These are phyloP conservation scores for Vitellaria paradoxa DNA, from an alignment of 179 eudicot genomes.

Conservation along the genomic window DNA sequence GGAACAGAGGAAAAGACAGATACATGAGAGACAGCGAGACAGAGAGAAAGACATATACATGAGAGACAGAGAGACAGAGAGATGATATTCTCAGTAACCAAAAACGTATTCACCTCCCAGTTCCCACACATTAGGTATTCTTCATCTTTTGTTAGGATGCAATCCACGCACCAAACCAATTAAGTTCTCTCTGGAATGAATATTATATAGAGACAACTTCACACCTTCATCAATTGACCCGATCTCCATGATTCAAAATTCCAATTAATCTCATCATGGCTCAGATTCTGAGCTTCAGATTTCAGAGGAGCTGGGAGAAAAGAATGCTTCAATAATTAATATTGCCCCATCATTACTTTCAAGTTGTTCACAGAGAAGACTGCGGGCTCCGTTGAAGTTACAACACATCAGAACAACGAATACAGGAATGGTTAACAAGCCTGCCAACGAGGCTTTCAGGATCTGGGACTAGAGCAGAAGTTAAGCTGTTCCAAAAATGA, in stretches of 20 bases:
- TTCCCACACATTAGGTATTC: background rate
- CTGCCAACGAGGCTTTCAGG: conserved; percentile 62
- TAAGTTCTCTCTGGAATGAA: background rate
- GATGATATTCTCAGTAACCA: too few relatives aligned
- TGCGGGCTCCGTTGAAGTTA: conserved; percentile 19
- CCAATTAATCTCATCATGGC: background rate
- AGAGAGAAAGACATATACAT: background rate
- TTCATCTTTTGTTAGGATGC: background rate
- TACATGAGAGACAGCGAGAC: background rate
- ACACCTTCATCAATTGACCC: background rate
- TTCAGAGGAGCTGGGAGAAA: background rate
- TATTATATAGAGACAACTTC: background rate
- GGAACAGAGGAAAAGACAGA: background rate
- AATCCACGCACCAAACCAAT: background rate
- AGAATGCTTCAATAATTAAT: background rate
- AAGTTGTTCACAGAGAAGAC: background rate
- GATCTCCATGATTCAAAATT: background rate
- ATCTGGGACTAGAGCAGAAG: conserved; percentile 73
- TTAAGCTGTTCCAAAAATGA: conserved; percentile 75
- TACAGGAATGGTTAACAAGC: conserved; percentile 51
- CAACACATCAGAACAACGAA: conserved; percentile 60
- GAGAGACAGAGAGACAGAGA: background rate
- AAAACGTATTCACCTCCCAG: background rate
- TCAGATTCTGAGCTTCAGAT: background rate
- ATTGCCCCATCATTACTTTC: background rate